phyloP scores from a whole-genome alignment of 1,284 basidiomycete species.

The Malassezia sympodialis region DNA sequence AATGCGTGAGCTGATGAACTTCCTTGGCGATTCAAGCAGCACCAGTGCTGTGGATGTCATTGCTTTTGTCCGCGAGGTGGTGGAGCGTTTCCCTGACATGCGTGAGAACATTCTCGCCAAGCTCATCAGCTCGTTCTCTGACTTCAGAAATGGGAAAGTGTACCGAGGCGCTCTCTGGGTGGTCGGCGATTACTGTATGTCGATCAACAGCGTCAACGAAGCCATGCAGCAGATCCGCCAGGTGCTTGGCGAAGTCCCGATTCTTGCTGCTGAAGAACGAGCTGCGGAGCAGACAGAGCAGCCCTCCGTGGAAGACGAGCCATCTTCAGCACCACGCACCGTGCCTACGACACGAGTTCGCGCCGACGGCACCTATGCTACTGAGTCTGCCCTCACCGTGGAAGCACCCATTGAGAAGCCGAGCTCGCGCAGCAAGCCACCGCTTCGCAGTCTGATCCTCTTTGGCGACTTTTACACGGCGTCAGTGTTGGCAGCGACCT shows the following conservation, averaged over 20 bases:
- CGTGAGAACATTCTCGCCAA: constrained; percentile 76
- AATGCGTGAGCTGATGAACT: constrained; percentile 94
- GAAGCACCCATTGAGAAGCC: constrained; percentile 67
- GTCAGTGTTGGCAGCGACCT: constrained; percentile 71
- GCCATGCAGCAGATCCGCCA: constrained; percentile 72
- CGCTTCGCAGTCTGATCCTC: constrained; percentile 79
- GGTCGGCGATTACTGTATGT: constrained; percentile 70
- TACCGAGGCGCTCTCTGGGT: constrained; percentile 97
- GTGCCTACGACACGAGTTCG: constrained; percentile 59
- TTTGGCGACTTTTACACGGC: constrained; percentile 97
- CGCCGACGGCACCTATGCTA: constrained; percentile 95
- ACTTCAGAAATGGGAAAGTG: constrained; percentile 94
- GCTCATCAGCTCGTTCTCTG: constrained; percentile 69
- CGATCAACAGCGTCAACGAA: constrained; percentile 36
- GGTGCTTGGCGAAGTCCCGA: constrained; percentile 89
- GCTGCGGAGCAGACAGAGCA: constrained; percentile 42
- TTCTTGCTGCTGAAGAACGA: constrained; percentile 59
- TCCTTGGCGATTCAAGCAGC: constrained; percentile 91
- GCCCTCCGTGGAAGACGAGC: constrained; percentile 18
- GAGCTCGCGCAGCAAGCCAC: constrained; percentile 69
- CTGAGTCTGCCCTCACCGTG: constrained; percentile 77
- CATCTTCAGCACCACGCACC: constrained; percentile 45
- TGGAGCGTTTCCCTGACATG: constrained; percentile 90
- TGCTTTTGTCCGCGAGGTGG: constrained; percentile 89
- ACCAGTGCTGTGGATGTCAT: constrained; percentile 91